Percentiles rank a stretch among this genome's conserved stretches.
phyloP scores from a whole-genome alignment of 1,284 basidiomycete species.

The Moesziomyces antarcticus region DNA sequence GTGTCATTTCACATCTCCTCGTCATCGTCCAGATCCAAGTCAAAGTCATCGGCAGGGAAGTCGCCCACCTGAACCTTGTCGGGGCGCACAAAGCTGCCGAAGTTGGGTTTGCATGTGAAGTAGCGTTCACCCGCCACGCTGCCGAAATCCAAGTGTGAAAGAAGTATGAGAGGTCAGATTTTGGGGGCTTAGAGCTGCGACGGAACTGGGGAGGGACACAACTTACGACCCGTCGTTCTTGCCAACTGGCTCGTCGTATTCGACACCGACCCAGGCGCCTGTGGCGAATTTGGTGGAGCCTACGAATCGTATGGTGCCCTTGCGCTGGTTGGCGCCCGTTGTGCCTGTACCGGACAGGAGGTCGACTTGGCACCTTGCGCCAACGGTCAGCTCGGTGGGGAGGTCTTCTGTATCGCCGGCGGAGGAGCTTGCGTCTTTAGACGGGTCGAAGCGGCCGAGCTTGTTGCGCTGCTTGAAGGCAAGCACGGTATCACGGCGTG shows the following conservation, averaged over 20 bases:
- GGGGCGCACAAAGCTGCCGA: conserved; percentile 87
- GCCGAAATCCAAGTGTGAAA: not conserved
- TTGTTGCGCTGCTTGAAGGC: conserved; percentile 89
- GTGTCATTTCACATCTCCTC: conserved; percentile 34
- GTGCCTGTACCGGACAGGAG: conserved; percentile 68
- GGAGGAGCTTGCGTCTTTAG: conserved; percentile 62
- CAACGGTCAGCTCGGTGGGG: conserved; percentile 72
- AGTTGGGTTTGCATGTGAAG: conserved; percentile 80
- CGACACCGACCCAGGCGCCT: conserved; percentile 85
- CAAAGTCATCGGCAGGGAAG: conserved; percentile 72
- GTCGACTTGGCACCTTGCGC: conserved; percentile 85
- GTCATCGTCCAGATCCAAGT: conserved; percentile 36
- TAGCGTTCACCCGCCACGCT: conserved; percentile 87
- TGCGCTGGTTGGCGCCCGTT: conserved; percentile 70
- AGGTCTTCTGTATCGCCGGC: conserved; percentile 22
- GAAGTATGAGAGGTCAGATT: not conserved
- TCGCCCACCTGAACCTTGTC: conserved; percentile 86
- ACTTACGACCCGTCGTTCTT: conserved; percentile 94
- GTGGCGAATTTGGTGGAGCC: conserved; percentile 81
- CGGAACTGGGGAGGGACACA: not conserved
- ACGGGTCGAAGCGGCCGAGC: conserved; percentile 83
- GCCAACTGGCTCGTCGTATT: conserved; percentile 95
- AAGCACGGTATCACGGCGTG: conserved; percentile 79
- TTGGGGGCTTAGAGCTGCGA: not conserved
- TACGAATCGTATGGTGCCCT: conserved; percentile 86